Evolutionary conservation across 257 asterid species (phyloP), one percentile per base, ranked within the genome.

Genomic region (Primulina eburnea): DNA sequence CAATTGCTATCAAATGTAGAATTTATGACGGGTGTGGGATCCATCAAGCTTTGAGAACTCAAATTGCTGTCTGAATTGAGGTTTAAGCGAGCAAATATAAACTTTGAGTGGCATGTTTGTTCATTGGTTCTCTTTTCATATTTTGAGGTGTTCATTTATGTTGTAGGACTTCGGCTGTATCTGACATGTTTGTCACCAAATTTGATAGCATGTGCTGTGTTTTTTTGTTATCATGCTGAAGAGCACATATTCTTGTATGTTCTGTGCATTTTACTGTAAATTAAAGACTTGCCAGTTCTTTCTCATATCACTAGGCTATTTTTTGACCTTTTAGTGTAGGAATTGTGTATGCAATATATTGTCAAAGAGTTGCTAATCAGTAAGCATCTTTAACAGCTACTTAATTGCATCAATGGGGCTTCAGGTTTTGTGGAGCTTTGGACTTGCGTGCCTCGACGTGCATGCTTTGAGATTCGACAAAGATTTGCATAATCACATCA

Each of bases 331-430:
- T 16, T 2, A 14, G 18, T 16, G 20, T 50, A n/a, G 35, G 33
- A 33, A 26, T 66, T 32, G 50, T 33, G 29, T 35, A 18, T 62
- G 56, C 16, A 14, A 50, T 50, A 50, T 14, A 50, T 50, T 50
- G 20, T 16, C 56, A 1, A 50, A 50, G 7, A 50, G 56, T 72
- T 72, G 50, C 81, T 81, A 68, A 78, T 72, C 65, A 64, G 64
- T 63, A 43, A 38, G 64, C n/a, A 53, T 37, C 58, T 67, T 57
- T 76, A 60, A 60, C 98, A 90, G 98, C 83, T 92, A 89, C 82
- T 81, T 92, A 80, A 85, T 92, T 55, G 98, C 98, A 71, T 85
- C 97, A 8, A 92, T 92, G 98, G 97, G 98, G 77, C 92, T 92
- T 79, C 97, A 89, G 82, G 80, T 88, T 58, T 65, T 90, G 82